Conservation (phyloP, 2,329 filamentous ascomycete genomes). For the Colletotrichum sp. region DNA sequence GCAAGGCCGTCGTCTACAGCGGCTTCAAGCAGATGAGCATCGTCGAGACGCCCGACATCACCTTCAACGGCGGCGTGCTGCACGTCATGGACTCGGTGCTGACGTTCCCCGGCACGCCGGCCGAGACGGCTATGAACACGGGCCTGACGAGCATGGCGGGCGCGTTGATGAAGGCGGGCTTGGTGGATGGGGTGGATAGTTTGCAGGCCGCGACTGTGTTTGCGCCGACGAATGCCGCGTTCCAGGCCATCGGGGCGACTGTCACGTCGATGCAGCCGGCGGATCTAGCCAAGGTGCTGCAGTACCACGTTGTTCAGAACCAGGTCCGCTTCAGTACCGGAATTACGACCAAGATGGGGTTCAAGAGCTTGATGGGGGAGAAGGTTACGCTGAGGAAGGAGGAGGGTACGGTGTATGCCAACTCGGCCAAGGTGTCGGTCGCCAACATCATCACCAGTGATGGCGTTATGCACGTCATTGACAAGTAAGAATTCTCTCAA, state of each 20-base stretch:
- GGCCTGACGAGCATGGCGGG: slow-evolving; percentile 38
- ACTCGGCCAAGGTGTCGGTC: slow-evolving; percentile 55
- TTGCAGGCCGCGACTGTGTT: slow-evolving; percentile 58
- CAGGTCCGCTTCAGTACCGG: slow-evolving; percentile 38
- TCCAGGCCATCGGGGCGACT: slow-evolving; percentile 60
- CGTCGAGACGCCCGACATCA: slow-evolving; percentile 46
- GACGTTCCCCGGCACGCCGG: slow-evolving; percentile 46
- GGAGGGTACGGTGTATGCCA: slow-evolving; percentile 51
- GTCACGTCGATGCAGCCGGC: slow-evolving; percentile 49
- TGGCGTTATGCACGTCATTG: slow-evolving; percentile 63
- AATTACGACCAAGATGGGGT: slow-evolving; percentile 20
- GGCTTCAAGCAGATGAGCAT: slow-evolving; percentile 36
- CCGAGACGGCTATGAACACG: slow-evolving; percentile 58
- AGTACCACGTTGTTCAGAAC: slow-evolving; percentile 68
- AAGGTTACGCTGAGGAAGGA: slow-evolving; percentile 43
- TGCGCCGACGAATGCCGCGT: slow-evolving; percentile 64
- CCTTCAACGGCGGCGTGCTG: slow-evolving; percentile 53
- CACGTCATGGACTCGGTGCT: slow-evolving; percentile 59
- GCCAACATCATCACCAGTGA: slow-evolving; percentile 60
- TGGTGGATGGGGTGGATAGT: slow-evolving; percentile 45
- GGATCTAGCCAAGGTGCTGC: slow-evolving; percentile 57
- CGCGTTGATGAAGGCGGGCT: slow-evolving; percentile 39
- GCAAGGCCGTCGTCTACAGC: slow-evolving; percentile 44
- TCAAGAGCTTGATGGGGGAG: slow-evolving; percentile 33
- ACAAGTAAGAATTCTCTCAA: slow-evolving; percentile 48